Evolutionary conservation across 2,329 filamentous ascomycete genomes (phyloP), one percentile per base, ranked within the genome.

Genomic region (Fusarium sp.): DNA sequence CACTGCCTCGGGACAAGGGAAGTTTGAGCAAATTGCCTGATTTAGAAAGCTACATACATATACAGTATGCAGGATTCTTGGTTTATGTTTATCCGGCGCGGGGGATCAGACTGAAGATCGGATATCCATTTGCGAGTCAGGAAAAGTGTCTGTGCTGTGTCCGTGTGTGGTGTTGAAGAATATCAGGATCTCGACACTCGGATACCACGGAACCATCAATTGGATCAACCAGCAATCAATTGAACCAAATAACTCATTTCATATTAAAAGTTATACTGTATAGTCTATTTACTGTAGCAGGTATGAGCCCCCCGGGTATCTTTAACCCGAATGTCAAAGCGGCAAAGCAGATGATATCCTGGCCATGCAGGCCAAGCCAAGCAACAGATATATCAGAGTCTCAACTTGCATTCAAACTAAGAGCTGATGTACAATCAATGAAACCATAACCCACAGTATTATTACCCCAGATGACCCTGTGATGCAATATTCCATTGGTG

Each of bases 401-500:
- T 37, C 42, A 29, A 22, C 32, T 25, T 37, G 30, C 51, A 52
- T 46, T 22, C 60, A 30, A 12, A 29, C 54, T 58, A 63, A 63
- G 44, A 61, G 46, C 62, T 57, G 56, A 58, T 66, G 57, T 9
- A 13, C 30, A 51, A n/a, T 10, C 3, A 56, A 70, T 74, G 70
- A 57, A 73, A 70, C 67, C 62, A 45, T 60, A 61, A 58, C 59
- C 62, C 67, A 49, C 67, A 44, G 52, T 53, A 32, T 29, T 46
- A 46, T 62, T 59, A 54, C 32, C 53, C 54, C 67, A 56, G 59
- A 69, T 70, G 72, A 72, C 56, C 61, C 44, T 46, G 22, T 11
- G 46, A 62, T 55, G 60, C 54, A 47, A 64, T 22, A 52, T 49
- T 53, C 42, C 49, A 74, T 74, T 74, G 72, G 72, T 74, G 72